Base-by-base conservation (phyloP, 108 stramenopile species). In the Phaeodactylum tricornutum region DNA sequence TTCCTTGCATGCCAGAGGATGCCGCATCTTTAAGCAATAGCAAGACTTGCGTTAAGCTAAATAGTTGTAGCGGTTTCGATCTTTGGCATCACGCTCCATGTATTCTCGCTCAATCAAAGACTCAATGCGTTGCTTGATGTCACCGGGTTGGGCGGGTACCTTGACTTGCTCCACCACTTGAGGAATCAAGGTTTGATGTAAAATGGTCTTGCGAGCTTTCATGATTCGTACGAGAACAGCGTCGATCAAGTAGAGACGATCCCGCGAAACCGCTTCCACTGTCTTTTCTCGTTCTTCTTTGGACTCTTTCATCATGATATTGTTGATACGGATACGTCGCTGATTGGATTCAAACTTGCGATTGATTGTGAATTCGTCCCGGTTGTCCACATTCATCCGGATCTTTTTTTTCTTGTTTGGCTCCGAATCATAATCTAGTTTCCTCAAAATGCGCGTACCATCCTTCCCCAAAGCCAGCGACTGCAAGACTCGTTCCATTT, bases 101-200 rank as follows among this genome's bases (percentile, higher is more conserved):
- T 97, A 99, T 52, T 99, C 98, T 34, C 98, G 71, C 62, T 97
- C 98, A 29, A 99, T 98, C 37, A 99, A 64, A 53, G 79, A 80
- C 68, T 97, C 96, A 35, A 99, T 94, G 44, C 96, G 78, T 58
- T 87, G 89, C 77, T 98, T 99, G 16, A 99, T 66, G 45, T 95
- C 92, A 11, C 68, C 35, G 15, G 79, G 62, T 39, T 72, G 57
- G 7, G 94, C 94, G 0, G 93, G 90, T 45, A 94, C 90, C 47
- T 93, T 93, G 40, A 95, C 59, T 67, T 96, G 95, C 34, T 73
- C 57, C 80, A 98, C 58, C 6, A 96, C 73, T 66, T 96, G 93
- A 4, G 79, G 83, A 49, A 97, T 77, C 47, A 99, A 67, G 27
- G 65, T 66, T 14, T 76, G 69, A 52, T 99, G 96, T 21, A 76